Conservation (phyloP, 1,139 yeast genomes). For the Kluyveromyces sp. region DNA sequence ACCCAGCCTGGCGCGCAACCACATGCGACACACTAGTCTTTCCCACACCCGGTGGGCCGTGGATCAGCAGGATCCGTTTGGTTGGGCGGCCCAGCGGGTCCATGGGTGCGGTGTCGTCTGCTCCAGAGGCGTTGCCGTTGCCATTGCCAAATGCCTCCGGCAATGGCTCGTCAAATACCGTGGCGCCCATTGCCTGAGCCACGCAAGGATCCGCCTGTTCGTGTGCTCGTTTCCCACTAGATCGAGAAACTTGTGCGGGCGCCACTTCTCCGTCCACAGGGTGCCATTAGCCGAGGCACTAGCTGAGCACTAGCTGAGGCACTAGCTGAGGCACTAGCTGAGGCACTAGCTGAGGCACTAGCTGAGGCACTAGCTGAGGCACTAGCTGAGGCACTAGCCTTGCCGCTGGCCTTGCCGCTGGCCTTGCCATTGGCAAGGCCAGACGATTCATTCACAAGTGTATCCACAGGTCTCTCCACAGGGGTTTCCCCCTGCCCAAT, state of each 20-base stretch:
- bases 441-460: too few relatives aligned
- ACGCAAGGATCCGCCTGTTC: conserved; percentile 61
- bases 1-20: conserved; percentile 76
- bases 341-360: too few relatives aligned
- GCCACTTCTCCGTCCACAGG: conserved; percentile 77
- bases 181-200: conserved; percentile 79
- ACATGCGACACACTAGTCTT: conserved; percentile 87
- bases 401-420: background rate
- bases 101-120: conserved; percentile 5
- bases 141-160: conserved; percentile 15
- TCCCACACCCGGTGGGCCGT: conserved; percentile 96
- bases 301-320: background rate
- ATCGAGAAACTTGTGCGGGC: conserved; percentile 68
- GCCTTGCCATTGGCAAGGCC: too few relatives aligned
- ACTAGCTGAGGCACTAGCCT: background rate
- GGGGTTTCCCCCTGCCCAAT: conserved; percentile 20
- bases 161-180: conserved; percentile 46
- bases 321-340: conserved; percentile 29
- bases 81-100: conserved; percentile 68
- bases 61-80: conserved; percentile 61
- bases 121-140: conserved; percentile 7
- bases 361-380: background rate
- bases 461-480: too few relatives aligned
- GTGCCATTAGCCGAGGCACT: background rate
- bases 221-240: conserved; percentile 74